Percentiles rank a stretch among this genome's conserved stretches.
These are phyloP conservation scores for Evansstolkia leycettana DNA, from an alignment of 495 filamentous ascomycete species.

Conservation along the genomic window DNA sequence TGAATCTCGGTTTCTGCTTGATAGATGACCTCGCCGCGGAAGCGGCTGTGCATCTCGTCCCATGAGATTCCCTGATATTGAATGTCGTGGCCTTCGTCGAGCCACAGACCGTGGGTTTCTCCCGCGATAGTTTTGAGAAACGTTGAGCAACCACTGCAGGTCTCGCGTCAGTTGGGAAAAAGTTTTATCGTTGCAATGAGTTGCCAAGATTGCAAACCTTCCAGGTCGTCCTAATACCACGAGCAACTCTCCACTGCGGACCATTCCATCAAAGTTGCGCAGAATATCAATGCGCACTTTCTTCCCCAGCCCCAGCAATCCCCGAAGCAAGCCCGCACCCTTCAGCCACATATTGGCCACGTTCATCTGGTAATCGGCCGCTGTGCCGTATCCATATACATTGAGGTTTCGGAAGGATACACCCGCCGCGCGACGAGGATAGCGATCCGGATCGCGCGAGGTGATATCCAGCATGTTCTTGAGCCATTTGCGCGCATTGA, in stretches of 20 bases:
- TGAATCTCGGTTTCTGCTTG: conserved; percentile 71
- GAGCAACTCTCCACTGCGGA: conserved; percentile 66
- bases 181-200: neutral
- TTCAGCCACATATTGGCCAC: conserved; percentile 54
- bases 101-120: conserved; percentile 59
- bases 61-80: conserved; percentile 57
- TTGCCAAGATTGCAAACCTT: conserved; percentile 20
- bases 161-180: neutral
- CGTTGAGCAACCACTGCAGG: conserved; percentile 55
- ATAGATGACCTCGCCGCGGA: conserved; percentile 72
- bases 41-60: conserved; percentile 47
- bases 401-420: conserved; percentile 47
- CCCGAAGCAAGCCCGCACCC: conserved; percentile 29
- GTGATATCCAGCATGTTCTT: conserved; percentile 29
- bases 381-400: conserved; percentile 60
- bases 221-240: conserved; percentile 71
- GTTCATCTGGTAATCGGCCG: conserved; percentile 67
- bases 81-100: conserved; percentile 51
- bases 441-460: conserved; percentile 28
- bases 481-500: conserved; percentile 36
- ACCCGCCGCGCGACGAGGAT: conserved; percentile 29
- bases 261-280: conserved; percentile 66
- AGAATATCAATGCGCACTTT: conserved; percentile 59
- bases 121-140: conserved; percentile 71
- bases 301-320: conserved; percentile 35